Base-by-base conservation (phyloP, 108 stramenopile species). In the Pseudonitzschia multiseries region DNA sequence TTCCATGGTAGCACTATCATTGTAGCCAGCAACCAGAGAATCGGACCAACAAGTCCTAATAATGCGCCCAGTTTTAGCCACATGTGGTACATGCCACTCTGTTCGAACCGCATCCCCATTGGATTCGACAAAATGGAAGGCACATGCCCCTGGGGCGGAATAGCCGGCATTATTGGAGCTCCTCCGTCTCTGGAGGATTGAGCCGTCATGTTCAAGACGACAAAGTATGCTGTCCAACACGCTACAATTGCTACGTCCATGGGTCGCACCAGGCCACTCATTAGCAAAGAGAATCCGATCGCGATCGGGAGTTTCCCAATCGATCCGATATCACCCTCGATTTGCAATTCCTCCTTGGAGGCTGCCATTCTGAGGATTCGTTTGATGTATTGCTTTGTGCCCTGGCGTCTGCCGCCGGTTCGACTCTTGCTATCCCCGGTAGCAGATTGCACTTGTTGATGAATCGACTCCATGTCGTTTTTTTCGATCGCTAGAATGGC, bases 91-190 rank as follows among this genome's bases (percentile, higher is more conserved):
- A 32, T 28, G 32, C 32, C 51, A 10, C 87, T 88, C 32, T 70
- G 31, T 28, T 69, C 48, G 29, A 82, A 76, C 4, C 66, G 41
- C 14, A 43, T 50, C 10, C 90, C 90, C 65, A 92, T 40, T 18
- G 90, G 90, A 73, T 89, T 92, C 24, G 79, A 77, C 22, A 92
- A 71, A 22, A 89, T 57, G 21, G 57, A 53, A 2, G 90, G 90
- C 36, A 92, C 90, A 60, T 92, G 90, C 36, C 90, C 90, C 60
- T 89, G 85, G 1, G 81, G 73, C 46, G 90, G 90, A 1, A 87
- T 33, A 1, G 85, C 79, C 32, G 90, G 88, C 67, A 92, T 67
- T 2, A 77, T 73, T 8, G 84, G 84, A 52, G 71, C 73, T 14
- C 57, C 50, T 4, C 57, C 51, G 0, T 57, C 57, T 28, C 78